Evolutionary conservation across 129 eudicot genomes (phyloP).

Genomic region (Scalesia atractyloides): DNA sequence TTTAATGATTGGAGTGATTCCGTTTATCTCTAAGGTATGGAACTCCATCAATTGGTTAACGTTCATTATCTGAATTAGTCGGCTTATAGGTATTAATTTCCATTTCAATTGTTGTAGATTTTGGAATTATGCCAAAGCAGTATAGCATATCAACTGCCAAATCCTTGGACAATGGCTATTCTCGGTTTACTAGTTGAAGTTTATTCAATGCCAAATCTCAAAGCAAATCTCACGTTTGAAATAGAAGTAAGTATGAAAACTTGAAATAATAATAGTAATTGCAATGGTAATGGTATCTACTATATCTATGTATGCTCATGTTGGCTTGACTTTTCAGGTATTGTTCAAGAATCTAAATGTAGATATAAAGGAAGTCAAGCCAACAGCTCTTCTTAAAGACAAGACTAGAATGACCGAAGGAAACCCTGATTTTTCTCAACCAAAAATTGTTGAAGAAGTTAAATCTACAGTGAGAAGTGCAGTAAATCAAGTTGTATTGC

Average conservation of each 20-base stretch:
- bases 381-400: conserved; percentile 53
- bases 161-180: conserved; percentile 82
- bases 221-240: conserved; percentile 62
- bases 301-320: neutral
- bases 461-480: conserved; percentile 38
- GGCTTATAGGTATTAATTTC: conserved; percentile 3
- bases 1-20: conserved; percentile 45
- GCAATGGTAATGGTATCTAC: too few species aligned
- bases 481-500: conserved; percentile 46
- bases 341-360: conserved; percentile 60
- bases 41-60: neutral
- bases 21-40: conserved; percentile 64
- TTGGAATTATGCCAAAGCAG: conserved; percentile 65
- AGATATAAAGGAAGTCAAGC: conserved; percentile 48
- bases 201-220: conserved; percentile 63
- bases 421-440: conserved; percentile 62
- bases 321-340: conserved; percentile 41
- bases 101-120: conserved; percentile 40
- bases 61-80: neutral
- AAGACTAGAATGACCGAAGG: conserved; percentile 56
- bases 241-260: conserved; percentile 47
- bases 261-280: too few species aligned
- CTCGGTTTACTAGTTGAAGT: conserved; percentile 68
- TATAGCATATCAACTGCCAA: conserved; percentile 65
- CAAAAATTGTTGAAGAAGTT: conserved; percentile 33